These are phyloP conservation scores for Xylaria sp. DNA, from an alignment of 2,329 filamentous ascomycete species.

Conservation along the genomic window DNA sequence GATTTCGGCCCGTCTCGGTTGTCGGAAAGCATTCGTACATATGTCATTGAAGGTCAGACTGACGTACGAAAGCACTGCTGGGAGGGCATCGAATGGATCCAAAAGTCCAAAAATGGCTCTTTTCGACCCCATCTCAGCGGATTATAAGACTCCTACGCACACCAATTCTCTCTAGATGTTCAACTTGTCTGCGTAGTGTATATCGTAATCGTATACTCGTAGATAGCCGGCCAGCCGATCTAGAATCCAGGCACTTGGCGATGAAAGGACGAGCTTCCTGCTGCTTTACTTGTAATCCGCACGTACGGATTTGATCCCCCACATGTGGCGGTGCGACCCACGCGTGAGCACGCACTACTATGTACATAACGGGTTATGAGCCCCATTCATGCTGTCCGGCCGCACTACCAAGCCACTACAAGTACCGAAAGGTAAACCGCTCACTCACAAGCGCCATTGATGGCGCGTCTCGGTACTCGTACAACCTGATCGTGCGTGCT, in stretches of 20 bases:
- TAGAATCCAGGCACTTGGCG: background rate
- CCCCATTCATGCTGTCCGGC: too few relatives aligned
- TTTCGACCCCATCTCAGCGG: too few relatives aligned
- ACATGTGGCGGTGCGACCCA: background rate
- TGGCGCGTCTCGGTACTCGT: too few relatives aligned
- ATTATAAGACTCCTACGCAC: too few relatives aligned
- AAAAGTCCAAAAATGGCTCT: background rate
- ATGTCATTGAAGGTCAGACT: background rate
- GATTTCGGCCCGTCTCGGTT: background rate
- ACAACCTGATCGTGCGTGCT: too few relatives aligned
- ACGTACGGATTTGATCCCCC: too few relatives aligned
- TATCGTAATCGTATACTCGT: background rate
- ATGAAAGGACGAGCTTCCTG: background rate
- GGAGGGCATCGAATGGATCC: background rate
- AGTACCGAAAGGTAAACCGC: too few relatives aligned
- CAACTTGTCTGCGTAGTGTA: background rate
- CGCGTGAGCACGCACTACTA: too few relatives aligned
- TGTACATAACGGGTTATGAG: too few relatives aligned
- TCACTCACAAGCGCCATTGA: too few relatives aligned
- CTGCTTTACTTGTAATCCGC: background rate
- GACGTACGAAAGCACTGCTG: background rate
- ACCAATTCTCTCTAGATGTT: background rate
- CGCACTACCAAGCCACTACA: too few relatives aligned
- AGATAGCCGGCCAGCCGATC: background rate
- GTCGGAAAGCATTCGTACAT: background rate